These are phyloP conservation scores for Cytospora chrysosperma DNA, from an alignment of 2,329 filamentous ascomycete species.

Conservation along the genomic window DNA sequence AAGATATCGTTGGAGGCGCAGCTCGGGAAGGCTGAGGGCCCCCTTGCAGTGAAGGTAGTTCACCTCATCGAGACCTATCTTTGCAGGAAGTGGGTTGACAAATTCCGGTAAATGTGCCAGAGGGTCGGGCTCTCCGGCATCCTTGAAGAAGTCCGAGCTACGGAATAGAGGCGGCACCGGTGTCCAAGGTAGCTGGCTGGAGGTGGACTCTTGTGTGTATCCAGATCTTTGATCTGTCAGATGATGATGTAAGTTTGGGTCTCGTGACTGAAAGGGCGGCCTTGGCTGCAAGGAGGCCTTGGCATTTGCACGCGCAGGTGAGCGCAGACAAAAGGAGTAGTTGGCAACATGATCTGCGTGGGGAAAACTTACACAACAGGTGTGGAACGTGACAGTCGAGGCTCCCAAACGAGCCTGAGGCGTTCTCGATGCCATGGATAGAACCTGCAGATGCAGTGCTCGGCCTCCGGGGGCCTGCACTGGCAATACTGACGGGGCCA, in stretches of 20 bases:
- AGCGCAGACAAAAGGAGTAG: neutral
- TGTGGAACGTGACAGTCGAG: slow-evolving; percentile 46
- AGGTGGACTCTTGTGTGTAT: slow-evolving; percentile 19
- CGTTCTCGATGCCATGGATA: slow-evolving; percentile 26
- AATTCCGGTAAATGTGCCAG: slow-evolving; percentile 60
- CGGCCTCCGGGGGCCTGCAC: slow-evolving; percentile 39
- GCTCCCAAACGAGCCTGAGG: slow-evolving; percentile 21
- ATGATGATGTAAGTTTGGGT: slow-evolving; percentile 17
- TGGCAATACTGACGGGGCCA: slow-evolving; percentile 37
- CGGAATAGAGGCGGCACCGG: neutral
- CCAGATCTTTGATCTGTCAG: slow-evolving; percentile 26
- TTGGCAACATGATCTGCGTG: neutral
- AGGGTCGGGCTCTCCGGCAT: slow-evolving; percentile 45
- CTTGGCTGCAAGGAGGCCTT: slow-evolving; percentile 20
- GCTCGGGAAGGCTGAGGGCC: slow-evolving; percentile 72
- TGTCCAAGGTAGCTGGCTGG: slow-evolving; percentile 33
- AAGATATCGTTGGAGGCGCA: slow-evolving; percentile 73
- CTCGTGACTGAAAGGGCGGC: no score
- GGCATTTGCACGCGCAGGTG: slow-evolving; percentile 27
- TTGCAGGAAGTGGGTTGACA: slow-evolving; percentile 69
- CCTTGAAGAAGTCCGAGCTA: neutral
- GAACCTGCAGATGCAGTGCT: slow-evolving; percentile 33
- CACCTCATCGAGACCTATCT: slow-evolving; percentile 78
- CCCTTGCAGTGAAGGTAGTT: slow-evolving; percentile 82
- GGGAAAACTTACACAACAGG: slow-evolving; percentile 47